Percentiles rank a stretch among this genome's conserved stretches.
phyloP scores from a whole-genome alignment of 192 early-diverging fungal genomes.

The Coemansia sp. region DNA sequence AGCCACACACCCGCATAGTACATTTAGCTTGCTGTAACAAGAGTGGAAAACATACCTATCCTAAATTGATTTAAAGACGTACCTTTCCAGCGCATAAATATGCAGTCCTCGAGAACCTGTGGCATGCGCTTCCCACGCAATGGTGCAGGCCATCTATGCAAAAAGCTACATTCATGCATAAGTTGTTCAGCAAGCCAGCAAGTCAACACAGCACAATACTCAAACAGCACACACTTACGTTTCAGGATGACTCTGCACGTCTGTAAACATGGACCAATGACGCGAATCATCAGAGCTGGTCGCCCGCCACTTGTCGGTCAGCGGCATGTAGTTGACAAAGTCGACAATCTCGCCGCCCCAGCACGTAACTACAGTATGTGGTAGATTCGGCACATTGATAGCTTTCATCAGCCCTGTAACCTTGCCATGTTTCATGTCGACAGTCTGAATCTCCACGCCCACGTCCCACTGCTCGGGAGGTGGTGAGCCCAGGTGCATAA shows the following conservation, averaged over 20 bases:
- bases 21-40: not conserved
- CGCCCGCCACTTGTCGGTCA: slow-evolving; percentile 63
- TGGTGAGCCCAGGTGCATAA: not conserved
- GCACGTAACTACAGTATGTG: slow-evolving; percentile 55
- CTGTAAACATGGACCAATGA: slow-evolving; percentile 44
- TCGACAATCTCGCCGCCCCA: slow-evolving; percentile 72
- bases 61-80: not conserved
- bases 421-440: slow-evolving; percentile 35
- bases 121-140: slow-evolving; percentile 49
- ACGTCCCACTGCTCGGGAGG: slow-evolving; percentile 45
- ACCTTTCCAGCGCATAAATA: slow-evolving; percentile 75
- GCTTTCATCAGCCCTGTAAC: slow-evolving; percentile 60
- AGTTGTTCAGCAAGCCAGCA: too few relatives aligned
- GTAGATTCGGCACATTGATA: slow-evolving; percentile 57
- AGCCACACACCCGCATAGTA: not conserved
- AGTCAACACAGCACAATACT: not conserved
- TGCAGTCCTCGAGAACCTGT: slow-evolving; percentile 58
- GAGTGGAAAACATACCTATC: too few relatives aligned
- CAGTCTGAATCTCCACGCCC: slow-evolving; percentile 36
- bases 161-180: slow-evolving; percentile 16
- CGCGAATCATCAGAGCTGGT: slow-evolving; percentile 22
- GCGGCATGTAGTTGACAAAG: slow-evolving; percentile 58
- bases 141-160: slow-evolving; percentile 31
- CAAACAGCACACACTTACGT: slow-evolving; percentile 50
- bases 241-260: slow-evolving; percentile 18